Evolutionary conservation across 2,329 filamentous ascomycete genomes (phyloP), one percentile per base, ranked within the genome.

Genomic region (Fusarium brevicatenulatum): DNA sequence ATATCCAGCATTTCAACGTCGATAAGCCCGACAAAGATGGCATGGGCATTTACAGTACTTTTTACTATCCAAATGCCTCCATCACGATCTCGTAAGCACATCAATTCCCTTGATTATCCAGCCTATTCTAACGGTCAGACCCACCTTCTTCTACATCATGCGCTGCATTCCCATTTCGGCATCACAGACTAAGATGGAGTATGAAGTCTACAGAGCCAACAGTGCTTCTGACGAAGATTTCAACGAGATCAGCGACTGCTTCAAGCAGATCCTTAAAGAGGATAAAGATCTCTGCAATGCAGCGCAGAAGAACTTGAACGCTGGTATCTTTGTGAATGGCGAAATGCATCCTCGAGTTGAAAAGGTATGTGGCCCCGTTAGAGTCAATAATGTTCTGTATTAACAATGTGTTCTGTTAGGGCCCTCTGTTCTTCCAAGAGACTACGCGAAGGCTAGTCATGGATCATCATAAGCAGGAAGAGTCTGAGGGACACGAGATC

Each of bases 1-100:
- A 86, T 63, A 87, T 89, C 50, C 81, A 86, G 55, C 87, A 89
- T 69, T 70, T 70, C 19, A 83, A 82, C 69, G 83, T 82, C 72
- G 74, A 85, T 50, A 78, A 84, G 0, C 28, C 52, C 0, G 56
- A 64, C 0, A 19, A 23, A n/a, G 44, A 43, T 1, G 54, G 57
- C 1, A 59, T 70, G 58, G 28, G 32, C 1, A 62, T 70, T 2
- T 55, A 52, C 15, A 58, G 58, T 19, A 68, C 50, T 21, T 68
- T 64, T 11, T 57, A 64, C 3, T 70, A 58, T 5, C 67, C 67
- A 0, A 70, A 68, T 1, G 64, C 67, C 2, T 68, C 55, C 1
- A 39, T 68, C 9, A 68, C 65, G 2, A 64, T 66, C 23, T 66
- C 62, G 65, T 66, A 32, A 37, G 64, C 37, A 32, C 25, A 25